A percentile compares a stretch with the other conserved stretches of the same genome.
These are phyloP conservation scores for Aspergillus viridinutans DNA, from an alignment of 2,329 filamentous ascomycete genomes.

Conservation along the genomic window DNA sequence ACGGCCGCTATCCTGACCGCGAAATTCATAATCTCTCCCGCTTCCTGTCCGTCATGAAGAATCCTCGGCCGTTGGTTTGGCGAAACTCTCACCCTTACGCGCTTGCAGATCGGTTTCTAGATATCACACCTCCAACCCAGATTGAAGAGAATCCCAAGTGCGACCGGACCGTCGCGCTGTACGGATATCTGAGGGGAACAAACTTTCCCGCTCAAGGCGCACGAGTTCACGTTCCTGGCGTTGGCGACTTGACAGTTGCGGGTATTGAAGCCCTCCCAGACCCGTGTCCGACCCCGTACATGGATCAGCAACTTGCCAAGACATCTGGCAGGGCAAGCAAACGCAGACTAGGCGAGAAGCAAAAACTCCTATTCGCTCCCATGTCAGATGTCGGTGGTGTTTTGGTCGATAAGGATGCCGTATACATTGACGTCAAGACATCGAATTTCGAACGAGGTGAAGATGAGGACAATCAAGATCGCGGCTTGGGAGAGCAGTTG, in stretches of 20 bases:
- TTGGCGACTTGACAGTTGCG: slow-evolving; percentile 81
- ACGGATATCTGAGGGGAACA: slow-evolving; percentile 89
- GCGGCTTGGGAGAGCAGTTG: slow-evolving; percentile 91
- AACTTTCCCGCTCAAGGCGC: slow-evolving; percentile 86
- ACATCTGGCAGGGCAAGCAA: slow-evolving; percentile 75
- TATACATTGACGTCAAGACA: slow-evolving; percentile 76
- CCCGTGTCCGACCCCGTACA: slow-evolving; percentile 88
- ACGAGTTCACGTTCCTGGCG: slow-evolving; percentile 83
- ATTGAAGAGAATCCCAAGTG: slow-evolving; percentile 86
- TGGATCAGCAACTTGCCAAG: slow-evolving; percentile 83
- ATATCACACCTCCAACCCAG: slow-evolving; percentile 87
- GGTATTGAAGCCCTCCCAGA: slow-evolving; percentile 85
- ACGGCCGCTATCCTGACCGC: slow-evolving; percentile 92
- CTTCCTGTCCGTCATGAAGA: slow-evolving; percentile 98
- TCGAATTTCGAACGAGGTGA: slow-evolving; percentile 66
- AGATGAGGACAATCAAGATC: slow-evolving; percentile 60
- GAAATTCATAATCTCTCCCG: slow-evolving; percentile 94
- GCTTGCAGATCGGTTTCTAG: slow-evolving; percentile 88
- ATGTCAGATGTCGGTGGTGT: slow-evolving; percentile 98
- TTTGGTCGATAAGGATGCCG: slow-evolving; percentile 93
- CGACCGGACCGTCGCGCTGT: slow-evolving; percentile 84
- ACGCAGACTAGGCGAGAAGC: slow-evolving; percentile 85
- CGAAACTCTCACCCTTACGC: slow-evolving; percentile 94
- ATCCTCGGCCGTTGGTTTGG: slow-evolving; percentile 92
- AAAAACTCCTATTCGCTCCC: slow-evolving; percentile 91